Percentiles rank a stretch among this genome's conserved stretches.
Conservation (phyloP, 139 green algal species). For the Tetraselmis striata region DNA sequence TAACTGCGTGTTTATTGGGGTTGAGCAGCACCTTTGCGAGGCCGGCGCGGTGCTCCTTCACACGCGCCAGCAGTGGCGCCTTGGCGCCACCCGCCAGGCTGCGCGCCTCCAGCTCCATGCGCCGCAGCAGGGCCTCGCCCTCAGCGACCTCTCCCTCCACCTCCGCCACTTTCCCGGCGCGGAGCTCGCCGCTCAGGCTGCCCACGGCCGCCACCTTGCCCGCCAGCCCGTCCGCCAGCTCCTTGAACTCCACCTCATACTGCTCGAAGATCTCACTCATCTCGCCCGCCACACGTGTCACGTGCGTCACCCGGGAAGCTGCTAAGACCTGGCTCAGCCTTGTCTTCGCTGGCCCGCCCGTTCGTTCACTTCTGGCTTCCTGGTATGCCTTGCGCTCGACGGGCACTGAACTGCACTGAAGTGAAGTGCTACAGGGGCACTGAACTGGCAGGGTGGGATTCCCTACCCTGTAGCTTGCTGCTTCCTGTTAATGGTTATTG, state of each 20-base stretch:
- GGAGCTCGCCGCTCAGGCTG: slow-evolving; percentile 30
- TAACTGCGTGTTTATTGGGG: no score
- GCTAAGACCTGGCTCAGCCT: no score
- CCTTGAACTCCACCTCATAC: neutral
- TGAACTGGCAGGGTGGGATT: no score
- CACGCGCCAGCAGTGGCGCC: neutral
- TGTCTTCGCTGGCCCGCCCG: no score
- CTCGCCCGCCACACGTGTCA: neutral
- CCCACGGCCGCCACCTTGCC: neutral
- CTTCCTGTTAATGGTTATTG: no score
- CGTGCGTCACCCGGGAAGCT: no score
- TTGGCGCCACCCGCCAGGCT: slow-evolving; percentile 38
- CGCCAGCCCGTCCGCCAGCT: neutral
- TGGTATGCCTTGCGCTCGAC: no score
- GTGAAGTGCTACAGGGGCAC: no score
- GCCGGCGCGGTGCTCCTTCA: neutral
- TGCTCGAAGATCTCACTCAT: neutral
- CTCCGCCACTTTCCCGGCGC: slow-evolving; percentile 50
- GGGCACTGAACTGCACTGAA: no score
- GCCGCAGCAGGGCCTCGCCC: slow-evolving; percentile 75
- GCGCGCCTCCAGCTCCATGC: slow-evolving; percentile 92
- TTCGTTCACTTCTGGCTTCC: no score
- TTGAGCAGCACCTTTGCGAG: neutral
- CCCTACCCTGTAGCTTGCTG: no score
- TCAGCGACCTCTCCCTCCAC: slow-evolving; percentile 71